Percentiles rank a stretch among this genome's conserved stretches.
Conservation (phyloP, 345 rosid species). For the Durio zibethinus region DNA sequence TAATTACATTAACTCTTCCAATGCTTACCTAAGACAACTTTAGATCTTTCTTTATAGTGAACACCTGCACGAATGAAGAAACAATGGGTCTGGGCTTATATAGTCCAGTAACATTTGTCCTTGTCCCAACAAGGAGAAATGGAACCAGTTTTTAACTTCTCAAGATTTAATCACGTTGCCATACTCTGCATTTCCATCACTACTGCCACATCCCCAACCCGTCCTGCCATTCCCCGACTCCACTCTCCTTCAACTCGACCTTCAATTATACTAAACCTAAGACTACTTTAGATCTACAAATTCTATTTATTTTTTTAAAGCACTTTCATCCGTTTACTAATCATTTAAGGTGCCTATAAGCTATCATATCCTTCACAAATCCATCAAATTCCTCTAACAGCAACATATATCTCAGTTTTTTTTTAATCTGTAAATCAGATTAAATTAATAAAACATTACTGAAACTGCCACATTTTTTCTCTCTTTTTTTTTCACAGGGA, state of each 20-base stretch:
- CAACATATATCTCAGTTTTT: neutral
- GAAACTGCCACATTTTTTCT: neutral
- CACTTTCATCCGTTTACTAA: neutral
- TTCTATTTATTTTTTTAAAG: neutral
- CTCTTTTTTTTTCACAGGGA: neutral
- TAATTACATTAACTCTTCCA: neutral
- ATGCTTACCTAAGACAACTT: no score
- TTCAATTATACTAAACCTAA: neutral
- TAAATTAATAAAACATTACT: neutral
- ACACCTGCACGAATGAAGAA: no score
- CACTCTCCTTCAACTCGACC: neutral
- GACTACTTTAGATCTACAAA: neutral
- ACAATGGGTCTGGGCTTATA: no score
- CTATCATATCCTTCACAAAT: neutral
- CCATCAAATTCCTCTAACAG: neutral
- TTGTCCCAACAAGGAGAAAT: neutral
- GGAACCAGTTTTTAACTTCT: neutral
- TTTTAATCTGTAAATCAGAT: neutral
- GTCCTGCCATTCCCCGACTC: neutral
- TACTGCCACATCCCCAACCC: neutral
- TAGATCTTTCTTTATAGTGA: no score
- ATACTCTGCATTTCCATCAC: neutral
- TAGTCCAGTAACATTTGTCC: neutral
- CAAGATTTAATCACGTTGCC: neutral
- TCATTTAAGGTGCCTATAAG: neutral